Percentiles rank a stretch among this genome's conserved stretches.
Conservation (phyloP, 1,139 yeast genomes). For the Sporopachydermia cereana region DNA sequence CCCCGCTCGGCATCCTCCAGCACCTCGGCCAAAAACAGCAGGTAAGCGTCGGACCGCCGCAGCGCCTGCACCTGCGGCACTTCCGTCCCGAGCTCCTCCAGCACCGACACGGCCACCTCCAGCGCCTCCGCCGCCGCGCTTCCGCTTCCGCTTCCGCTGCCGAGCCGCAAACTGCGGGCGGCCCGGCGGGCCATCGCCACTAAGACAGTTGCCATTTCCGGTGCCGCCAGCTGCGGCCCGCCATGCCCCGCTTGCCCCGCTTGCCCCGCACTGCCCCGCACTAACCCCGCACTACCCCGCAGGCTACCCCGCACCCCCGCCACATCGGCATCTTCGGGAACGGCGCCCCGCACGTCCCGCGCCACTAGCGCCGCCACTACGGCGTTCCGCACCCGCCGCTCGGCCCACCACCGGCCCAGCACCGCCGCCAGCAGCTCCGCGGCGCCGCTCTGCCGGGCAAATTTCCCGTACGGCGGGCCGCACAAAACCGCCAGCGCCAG, state of each 20-base stretch:
- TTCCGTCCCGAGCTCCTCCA: slow-evolving; percentile 2
- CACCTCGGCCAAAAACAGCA: neutral
- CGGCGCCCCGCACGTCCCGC: neutral
- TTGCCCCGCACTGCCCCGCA: neutral
- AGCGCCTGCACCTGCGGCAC: slow-evolving; percentile 9
- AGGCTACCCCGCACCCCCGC: neutral
- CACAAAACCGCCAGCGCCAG: neutral
- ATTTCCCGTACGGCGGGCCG: neutral
- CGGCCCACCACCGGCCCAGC: neutral
- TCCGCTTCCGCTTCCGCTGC: slow-evolving; percentile 7
- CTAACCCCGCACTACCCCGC: neutral
- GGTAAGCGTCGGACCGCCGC: neutral
- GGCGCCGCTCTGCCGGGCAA: neutral
- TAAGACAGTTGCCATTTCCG: neutral
- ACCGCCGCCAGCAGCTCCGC: neutral
- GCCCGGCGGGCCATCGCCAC: neutral
- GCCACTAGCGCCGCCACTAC: neutral
- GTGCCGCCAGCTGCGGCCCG: neutral
- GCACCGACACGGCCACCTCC: slow-evolving; percentile 7
- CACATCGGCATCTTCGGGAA: neutral
- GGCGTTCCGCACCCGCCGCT: neutral
- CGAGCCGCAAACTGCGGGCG: neutral
- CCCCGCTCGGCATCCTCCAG: no score
- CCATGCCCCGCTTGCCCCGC: neutral
- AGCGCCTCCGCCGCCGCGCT: slow-evolving; percentile 10